Base-by-base conservation (phyloP, 2,329 filamentous ascomycete genomes). In the Fusarium vanettenii region DNA sequence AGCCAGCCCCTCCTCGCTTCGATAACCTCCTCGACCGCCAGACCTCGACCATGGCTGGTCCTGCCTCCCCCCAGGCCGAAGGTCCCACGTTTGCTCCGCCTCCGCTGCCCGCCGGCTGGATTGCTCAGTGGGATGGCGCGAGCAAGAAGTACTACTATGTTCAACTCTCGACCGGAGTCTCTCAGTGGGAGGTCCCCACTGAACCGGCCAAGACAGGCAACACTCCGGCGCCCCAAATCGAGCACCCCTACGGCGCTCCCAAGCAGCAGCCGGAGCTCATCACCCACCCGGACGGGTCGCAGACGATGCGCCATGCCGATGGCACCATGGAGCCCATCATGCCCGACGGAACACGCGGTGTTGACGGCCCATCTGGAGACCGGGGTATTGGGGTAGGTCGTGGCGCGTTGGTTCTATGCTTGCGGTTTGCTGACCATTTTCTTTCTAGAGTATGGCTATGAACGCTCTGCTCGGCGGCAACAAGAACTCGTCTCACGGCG, bases 111-210 rank as follows among this genome's bases (percentile, higher is more conserved):
- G 84, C 89, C 14, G 91, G 91, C 78, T 93, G 91, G 91, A 92
- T 92, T 79, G 90, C 91, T 68, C 91, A 93, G 84, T 93, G 91
- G 91, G 91, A 93, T 79, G 89, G 87, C 72, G 80, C 86, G 66
- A 90, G 87, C 81, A 89, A 86, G 81, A 92, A 92, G 81, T 93
- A 92, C 81, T 93, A 93, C 82, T 93, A 90, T 81, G 92, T 94
- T 60, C 92, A 94, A 82, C 89, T 94, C 64, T 91, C 91, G 63
- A 94, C 92, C 9, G 92, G 92, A 57, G 87, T 90, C 41, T 93
- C 92, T 72, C 92, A 94, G 82, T 94, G 92, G 92, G 92, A 94
- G n/a, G 87, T 89, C 35, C 92, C 92, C 35, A 93, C 90, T 16
- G 86, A 90, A 68, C 87, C 91, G 60, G 91, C 89, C 9, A 90